These are phyloP conservation scores for Digitaria exilis DNA, from an alignment of 202 grass and related monocot species.

Conservation along the genomic window DNA sequence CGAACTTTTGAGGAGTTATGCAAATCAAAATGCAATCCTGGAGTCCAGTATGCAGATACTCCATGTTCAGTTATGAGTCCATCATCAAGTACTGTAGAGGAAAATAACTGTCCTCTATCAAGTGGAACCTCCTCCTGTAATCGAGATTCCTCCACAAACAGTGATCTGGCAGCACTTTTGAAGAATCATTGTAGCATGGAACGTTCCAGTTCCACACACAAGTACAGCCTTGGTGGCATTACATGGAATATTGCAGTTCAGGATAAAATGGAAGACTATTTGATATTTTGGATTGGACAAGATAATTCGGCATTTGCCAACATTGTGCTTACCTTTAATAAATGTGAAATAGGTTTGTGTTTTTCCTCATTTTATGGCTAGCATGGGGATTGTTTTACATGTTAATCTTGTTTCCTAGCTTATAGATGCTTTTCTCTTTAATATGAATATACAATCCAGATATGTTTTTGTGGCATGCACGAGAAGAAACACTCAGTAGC, in stretches of 20 bases:
- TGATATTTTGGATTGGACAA: conserved; percentile 87
- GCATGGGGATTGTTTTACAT: background rate
- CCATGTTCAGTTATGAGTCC: conserved; percentile 69
- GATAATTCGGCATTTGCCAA: conserved; percentile 91
- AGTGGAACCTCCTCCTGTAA: conserved; percentile 31
- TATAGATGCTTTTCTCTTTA: background rate
- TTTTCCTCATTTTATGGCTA: conserved; percentile 34
- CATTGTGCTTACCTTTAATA: conserved; percentile 90
- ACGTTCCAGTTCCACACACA: conserved; percentile 31
- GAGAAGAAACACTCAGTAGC: background rate
- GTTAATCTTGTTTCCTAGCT: background rate
- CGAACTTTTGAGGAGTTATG: conserved; percentile 39
- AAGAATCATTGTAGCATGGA: conserved; percentile 48
- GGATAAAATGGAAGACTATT: conserved; percentile 73
- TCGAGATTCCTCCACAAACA: conserved; percentile 8
- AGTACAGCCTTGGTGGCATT: conserved; percentile 75
- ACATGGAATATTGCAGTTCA: conserved; percentile 62
- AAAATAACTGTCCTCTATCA: conserved; percentile 23
- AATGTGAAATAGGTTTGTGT: conserved; percentile 79
- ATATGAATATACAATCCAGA: background rate
- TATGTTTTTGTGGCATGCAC: background rate
- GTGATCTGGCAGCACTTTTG: conserved; percentile 31
- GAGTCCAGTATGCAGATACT: conserved; percentile 64
- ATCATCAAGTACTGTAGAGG: conserved; percentile 44
- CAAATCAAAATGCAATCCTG: conserved; percentile 38